Base-by-base conservation (phyloP, 768 basidiomycete species). In the Lentinula boryana region DNA sequence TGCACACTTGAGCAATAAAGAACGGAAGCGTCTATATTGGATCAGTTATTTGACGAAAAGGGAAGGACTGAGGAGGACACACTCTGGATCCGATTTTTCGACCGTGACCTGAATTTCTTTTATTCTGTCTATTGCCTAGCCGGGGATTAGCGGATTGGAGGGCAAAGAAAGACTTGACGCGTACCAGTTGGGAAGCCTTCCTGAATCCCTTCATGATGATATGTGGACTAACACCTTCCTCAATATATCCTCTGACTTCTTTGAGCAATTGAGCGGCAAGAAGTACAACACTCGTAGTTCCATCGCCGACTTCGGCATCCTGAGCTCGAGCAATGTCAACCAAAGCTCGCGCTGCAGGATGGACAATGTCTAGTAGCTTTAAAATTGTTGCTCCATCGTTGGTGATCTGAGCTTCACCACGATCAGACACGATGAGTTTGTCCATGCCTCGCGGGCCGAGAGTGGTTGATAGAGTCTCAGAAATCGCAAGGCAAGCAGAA, bases 391-490 rank as follows among this genome's bases (percentile, higher is more conserved):
- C 97, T 61, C 97, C 97, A 83, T 99, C 97, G 74, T 99, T 99
- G 21, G 97, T 98, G 70, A 99, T 99, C 77, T 97, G 96, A 8
- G 97, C 94, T 63, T 95, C 90, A 54, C 97, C 96, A 60, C 95
- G 85, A 62, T 92, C 89, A 63, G 88, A 88, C 2, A 98, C 96
- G 66, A 97, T 97, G 49, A 98, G 80, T 72, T 98, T 98, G 74
- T 99, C 97, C 97, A 99, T 98, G 64, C 97, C 97, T 62, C 97
- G 81, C 7, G 97, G 97, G 13, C 97, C 97, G n/a, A 99, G 85
- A 35, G 97, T 98, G 60, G 85, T 94, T 21, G 97, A 82, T 58
- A 99, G 84, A 2, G 93, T 98, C 70, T 93, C 86, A 51, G 95
- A 77, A 66, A 99, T 89, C 16, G 95, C 94, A 60, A 95, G 85